Percentiles rank a stretch among this genome's conserved stretches.
Conservation (phyloP, 192 early-diverging fungal genomes). For the Dispira simplex region DNA sequence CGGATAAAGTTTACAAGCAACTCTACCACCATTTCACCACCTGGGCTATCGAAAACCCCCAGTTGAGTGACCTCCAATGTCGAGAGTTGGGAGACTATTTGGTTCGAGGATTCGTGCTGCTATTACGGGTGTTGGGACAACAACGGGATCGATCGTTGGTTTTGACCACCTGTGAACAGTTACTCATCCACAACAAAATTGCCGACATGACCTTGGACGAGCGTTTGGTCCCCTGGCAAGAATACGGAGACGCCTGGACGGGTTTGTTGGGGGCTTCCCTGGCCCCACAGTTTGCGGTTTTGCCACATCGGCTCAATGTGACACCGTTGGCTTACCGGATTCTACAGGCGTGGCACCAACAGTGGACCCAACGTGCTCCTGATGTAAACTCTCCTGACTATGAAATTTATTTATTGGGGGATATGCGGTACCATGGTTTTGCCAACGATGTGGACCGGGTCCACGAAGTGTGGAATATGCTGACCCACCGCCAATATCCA, state of each 20-base stretch:
- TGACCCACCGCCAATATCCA: neutral
- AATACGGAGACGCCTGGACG: neutral
- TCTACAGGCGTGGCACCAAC: constrained; percentile 4
- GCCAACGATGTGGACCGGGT: constrained; percentile 3
- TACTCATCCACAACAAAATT: neutral
- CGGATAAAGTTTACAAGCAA: neutral
- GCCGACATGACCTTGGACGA: neutral
- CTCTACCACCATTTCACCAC: constrained; percentile 2
- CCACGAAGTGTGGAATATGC: neutral
- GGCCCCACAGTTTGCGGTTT: neutral
- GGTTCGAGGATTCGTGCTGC: neutral
- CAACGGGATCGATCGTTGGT: neutral
- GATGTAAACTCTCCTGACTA: neutral
- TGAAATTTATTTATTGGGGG: neutral
- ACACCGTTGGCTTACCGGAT: neutral
- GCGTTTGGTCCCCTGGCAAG: neutral
- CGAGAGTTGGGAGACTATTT: neutral
- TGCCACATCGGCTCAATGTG: neutral
- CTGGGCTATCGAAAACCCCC: neutral
- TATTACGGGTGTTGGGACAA: neutral
- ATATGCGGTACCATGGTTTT: constrained; percentile 10
- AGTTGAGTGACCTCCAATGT: neutral
- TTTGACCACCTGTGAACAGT: neutral
- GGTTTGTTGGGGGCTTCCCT: neutral
- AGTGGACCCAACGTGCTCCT: neutral